Conservation (phyloP, 805 yeast species). For the Candida montana region DNA sequence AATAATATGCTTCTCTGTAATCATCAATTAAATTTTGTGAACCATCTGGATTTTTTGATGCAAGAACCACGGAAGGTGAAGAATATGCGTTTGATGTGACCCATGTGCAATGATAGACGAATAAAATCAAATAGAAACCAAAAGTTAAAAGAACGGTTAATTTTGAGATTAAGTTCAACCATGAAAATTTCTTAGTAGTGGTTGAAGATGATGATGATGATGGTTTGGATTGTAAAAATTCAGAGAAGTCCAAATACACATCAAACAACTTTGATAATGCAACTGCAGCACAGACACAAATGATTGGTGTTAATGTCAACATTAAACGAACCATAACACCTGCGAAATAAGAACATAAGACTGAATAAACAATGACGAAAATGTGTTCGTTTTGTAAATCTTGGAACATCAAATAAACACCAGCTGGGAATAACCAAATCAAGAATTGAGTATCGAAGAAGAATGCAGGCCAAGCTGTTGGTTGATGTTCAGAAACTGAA, state of each 20-base stretch:
- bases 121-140: conserved; percentile 66
- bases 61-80: conserved; percentile 94
- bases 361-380: conserved; percentile 85
- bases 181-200: conserved; percentile 8
- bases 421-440: conserved; percentile 98
- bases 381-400: conserved; percentile 90
- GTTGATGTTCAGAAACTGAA: conserved; percentile 98
- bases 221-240: conserved; percentile 17
- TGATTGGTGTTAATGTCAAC: conserved; percentile 93
- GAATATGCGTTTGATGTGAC: conserved; percentile 94
- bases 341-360: conserved; percentile 94
- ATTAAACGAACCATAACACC: conserved; percentile 99
- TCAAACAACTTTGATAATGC: conserved; percentile 83
- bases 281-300: conserved; percentile 89
- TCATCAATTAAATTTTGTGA: conserved; percentile 84
- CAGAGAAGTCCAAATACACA: conserved; percentile 64
- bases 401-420: conserved; percentile 84
- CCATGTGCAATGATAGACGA: conserved; percentile 95
- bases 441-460: conserved; percentile 89
- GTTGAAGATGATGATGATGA: conserved; percentile 10
- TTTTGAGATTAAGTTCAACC: conserved; percentile 42
- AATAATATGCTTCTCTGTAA: conserved; percentile 97
- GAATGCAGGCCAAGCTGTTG: conserved; percentile 99
- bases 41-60: conserved; percentile 82
- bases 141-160: conserved; percentile 61